Base-by-base conservation (phyloP, 140 eudicot species). In the Erigeron philadelphicus region DNA sequence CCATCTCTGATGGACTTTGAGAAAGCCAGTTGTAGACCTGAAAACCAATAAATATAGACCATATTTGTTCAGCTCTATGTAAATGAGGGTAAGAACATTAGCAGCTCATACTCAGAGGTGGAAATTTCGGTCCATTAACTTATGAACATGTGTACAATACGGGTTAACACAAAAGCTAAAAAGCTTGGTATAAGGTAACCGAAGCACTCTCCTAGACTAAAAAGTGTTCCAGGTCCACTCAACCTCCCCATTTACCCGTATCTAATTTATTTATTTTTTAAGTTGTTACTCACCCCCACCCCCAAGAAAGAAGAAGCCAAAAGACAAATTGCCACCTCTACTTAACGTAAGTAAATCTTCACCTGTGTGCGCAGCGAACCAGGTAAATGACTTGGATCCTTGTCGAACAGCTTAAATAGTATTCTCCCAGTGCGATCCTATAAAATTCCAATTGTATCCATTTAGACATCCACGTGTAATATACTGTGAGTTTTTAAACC, bases 311-410 rank as follows among this genome's bases (percentile, higher is more conserved):
- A 31, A 31, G 0, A 31, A 31, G 5, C 5, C 2, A 31, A 0
- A 2, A 31, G 5, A 31, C 5, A 31, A 31, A 21, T 21, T 2
- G 9, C 18, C 64, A 21, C 25, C 64, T 59, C 64, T 23, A 66
- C 15, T 25, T 5, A 35, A 52, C 38, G 61, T 40, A 62, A 21
- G 65, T 15, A 55, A 12, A 9, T 50, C 55, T 74, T 75, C 54
- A 93, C 98, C 96, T 88, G 95, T 66, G 88, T 70, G 25, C 95
- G 82, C 74, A 93, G 70, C 35, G 88, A 72, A 55, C 74, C 90
- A 7, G 99, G 99, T 68, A 93, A 80, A 74, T 89, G 90, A 80
- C 95, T 89, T 66, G 99, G 99, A 83, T 93, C 95, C 81, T 85
- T 87, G 76, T 85, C 99, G 35, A 93, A 89, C 64, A 93, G 78